These are phyloP conservation scores for Aureobasidium sp. DNA, from an alignment of 2,329 filamentous ascomycete species.

Conservation along the genomic window DNA sequence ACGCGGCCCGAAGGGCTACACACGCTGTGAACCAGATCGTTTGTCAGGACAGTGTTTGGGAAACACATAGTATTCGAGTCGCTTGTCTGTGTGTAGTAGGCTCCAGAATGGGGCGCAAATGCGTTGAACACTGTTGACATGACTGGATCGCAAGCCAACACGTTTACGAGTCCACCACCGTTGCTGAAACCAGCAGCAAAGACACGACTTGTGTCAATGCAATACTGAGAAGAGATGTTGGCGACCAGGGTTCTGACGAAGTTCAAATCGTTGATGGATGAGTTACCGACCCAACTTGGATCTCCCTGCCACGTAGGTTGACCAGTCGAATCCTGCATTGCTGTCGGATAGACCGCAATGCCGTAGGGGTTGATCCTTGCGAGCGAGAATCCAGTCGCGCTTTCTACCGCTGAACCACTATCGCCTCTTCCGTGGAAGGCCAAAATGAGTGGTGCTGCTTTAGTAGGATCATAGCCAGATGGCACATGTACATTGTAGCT, in stretches of 20 bases:
- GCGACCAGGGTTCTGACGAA: constrained; percentile 36
- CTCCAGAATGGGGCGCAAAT: constrained; percentile 40
- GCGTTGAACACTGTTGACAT: constrained; percentile 37
- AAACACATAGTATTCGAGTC: constrained; percentile 16
- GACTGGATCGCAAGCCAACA: constrained; percentile 38
- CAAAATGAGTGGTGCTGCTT: constrained; percentile 35
- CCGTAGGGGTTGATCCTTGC: constrained; percentile 35
- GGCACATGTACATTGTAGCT: constrained; percentile 32
- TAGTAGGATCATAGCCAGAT: constrained; percentile 29
- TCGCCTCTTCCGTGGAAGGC: constrained; percentile 40
- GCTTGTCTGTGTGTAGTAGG: constrained; percentile 31
- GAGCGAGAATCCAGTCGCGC: constrained; percentile 38
- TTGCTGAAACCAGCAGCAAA: constrained; percentile 46
- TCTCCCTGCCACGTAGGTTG: constrained; percentile 31
- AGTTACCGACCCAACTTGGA: constrained; percentile 28
- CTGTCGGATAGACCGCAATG: constrained; percentile 39
- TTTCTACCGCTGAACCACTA: constrained; percentile 30
- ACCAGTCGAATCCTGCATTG: constrained; percentile 20
- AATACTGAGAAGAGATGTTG: constrained; percentile 30
- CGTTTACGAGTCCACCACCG: constrained; percentile 41
- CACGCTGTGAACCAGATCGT: background rate
- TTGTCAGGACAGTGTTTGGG: constrained; percentile 16
- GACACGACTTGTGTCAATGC: constrained; percentile 36
- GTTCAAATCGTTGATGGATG: constrained; percentile 30
- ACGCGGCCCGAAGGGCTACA: constrained; percentile 24